Evolutionary conservation across 345 rosid genomes (phyloP), one percentile per base, ranked within the genome.

Genomic region (Hevea brasiliensis): DNA sequence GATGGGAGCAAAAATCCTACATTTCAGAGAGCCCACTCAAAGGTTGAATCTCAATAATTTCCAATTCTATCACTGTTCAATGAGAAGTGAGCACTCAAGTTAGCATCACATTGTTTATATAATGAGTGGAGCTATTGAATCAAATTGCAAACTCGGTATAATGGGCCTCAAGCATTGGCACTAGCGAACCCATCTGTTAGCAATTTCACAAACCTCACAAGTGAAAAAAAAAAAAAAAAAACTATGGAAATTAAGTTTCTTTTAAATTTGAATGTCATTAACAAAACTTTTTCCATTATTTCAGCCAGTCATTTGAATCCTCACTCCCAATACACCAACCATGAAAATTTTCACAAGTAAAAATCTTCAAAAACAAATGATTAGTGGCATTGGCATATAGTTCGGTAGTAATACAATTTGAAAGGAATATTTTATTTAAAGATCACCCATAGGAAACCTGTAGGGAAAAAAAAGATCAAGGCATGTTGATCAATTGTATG

Each of bases 381-480:
- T 56, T 40, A 9, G 47, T 27, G n/a, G 26, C 15, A 53, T 27
- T 32, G 37, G 37, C 37, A 32, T 32, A 14, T 24, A 15, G 23
- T 57, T 35, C 6, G 40, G 11, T 12, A 26, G 7, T 8, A 47
- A 29, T 61, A 50, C 67, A 48, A 48, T 61, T 65, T 32, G 73
- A 53, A 57, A 40, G 37, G 67, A 13, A 68, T 14, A 68, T 68
- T 68, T 32, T 32, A 75, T 68, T 75, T 20, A 10, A 66, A 41
- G 13, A 29, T 2, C 2, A 32, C 37, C 11, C 59, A 42, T 12
- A 55, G 1, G 1, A 12, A 61, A 40, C 40, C 20, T 4, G 44
- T 9, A 1, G 9, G 2, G 4, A 60, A 32, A 32, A 32, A 32
- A 45, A 67, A 4, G 57, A 66, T 47, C 48, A 21, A 74, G 66